Percentiles rank a stretch among this genome's conserved stretches.
phyloP scores from a whole-genome alignment of 192 early-diverging fungal species.

The Coemansia sp. region DNA sequence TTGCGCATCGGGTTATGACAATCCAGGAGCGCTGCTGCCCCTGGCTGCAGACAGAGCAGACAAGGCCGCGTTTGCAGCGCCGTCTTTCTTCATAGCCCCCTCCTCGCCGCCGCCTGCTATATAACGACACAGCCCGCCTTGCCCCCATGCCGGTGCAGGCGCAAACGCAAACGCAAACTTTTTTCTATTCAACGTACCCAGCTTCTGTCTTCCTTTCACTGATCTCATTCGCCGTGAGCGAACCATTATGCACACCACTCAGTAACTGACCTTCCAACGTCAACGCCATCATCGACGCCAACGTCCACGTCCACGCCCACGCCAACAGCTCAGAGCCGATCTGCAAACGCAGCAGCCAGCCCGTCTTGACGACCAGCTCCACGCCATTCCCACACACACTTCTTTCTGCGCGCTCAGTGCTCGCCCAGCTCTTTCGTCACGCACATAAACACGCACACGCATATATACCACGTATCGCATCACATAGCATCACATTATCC shows the following conservation, averaged over 20 bases:
- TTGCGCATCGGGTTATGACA: constrained; percentile 43
- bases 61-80: neutral
- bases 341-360: neutral
- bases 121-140: neutral
- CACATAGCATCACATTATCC: neutral
- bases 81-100: neutral
- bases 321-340: neutral
- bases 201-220: neutral
- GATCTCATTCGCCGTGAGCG: constrained; percentile 1
- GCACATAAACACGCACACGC: constrained; percentile 6
- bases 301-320: neutral
- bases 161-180: constrained; percentile 2
- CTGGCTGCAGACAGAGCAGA: constrained; percentile 3
- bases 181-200: constrained; percentile 2
- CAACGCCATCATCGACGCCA: neutral
- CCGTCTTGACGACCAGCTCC: neutral
- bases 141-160: neutral
- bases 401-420: neutral
- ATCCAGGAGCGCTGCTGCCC: constrained; percentile 25
- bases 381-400: neutral
- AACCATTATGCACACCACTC: constrained; percentile 17
- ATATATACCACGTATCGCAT: neutral
- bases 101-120: neutral
- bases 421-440: constrained; percentile 1
- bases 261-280: constrained; percentile 9